Base-by-base conservation (phyloP, 2,329 filamentous ascomycete genomes). In the Parastagonospora avenae region DNA sequence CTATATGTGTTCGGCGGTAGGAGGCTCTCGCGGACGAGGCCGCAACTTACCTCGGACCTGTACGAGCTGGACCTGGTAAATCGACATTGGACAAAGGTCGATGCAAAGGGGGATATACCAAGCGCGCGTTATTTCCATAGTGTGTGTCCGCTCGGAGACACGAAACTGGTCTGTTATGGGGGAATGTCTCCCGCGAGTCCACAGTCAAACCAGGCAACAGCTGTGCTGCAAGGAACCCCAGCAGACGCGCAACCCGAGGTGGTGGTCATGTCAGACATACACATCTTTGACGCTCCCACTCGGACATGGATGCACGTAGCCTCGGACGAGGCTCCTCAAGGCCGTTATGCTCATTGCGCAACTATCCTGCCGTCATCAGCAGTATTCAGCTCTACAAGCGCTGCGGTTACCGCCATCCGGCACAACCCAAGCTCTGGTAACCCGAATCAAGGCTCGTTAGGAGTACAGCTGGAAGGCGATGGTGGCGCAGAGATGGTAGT, bases 401-500 rank as follows among this genome's bases (percentile, higher is more conserved):
- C 92, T 1, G 90, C 93, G 0, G 77, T 93, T 31, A 93, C 92
- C 2, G 92, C 92, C 1, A 85, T 97, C 27, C 90, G 95, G 51
- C 90, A 97, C 71, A 97, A 97, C 59, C 91, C 90, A 0, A 85
- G 90, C 0, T 88, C 88, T 1, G 80, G 83, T n/a, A 90, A 90
- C 61, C 88, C 91, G 2, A 94, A 97, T 68, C 90, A 94, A 67
- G 93, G 93, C 12, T 85, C 89, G 2, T 87, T 97, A 50, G 93
- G 93, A 2, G 88, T 96, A 50, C 89, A 89, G 56, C 86, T 97
- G 52, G 92, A 99, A 72, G 93, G 94, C 0, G 85, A 86, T 15
- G 94, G 94, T 12, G 94, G 94, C 29, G 91, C 94, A 1, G 93
- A 99, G 73, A 97, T 99, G 93, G 85, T 99, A 5, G 88, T 99